Evolutionary conservation across 2,329 filamentous ascomycete genomes (phyloP).

Genomic region (Pseudogymnoascus sp.): DNA sequence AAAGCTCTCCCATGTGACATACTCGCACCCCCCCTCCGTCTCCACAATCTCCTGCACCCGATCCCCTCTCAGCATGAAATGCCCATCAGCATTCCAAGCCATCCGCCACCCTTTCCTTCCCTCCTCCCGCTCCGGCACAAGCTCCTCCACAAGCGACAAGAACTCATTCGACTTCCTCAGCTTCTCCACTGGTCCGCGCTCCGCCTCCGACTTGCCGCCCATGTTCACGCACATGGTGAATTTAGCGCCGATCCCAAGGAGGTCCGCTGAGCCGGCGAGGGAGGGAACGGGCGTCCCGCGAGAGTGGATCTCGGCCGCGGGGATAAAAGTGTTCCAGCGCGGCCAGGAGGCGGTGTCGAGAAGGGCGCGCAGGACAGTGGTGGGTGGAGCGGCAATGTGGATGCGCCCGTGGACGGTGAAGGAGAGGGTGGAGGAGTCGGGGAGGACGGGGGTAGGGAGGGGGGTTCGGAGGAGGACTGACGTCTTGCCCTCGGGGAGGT

Average conservation of each 20-base stretch:
- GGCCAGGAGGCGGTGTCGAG: conserved; percentile 20
- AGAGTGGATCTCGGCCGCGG: conserved; percentile 50
- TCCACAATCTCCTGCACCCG: conserved; percentile 40
- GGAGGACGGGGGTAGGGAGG: background rate
- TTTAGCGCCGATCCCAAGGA: conserved; percentile 11
- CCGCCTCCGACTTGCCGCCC: conserved; percentile 14
- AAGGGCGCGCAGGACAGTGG: conserved; percentile 16
- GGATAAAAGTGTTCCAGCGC: conserved; percentile 48
- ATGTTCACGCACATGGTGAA: conserved; percentile 22
- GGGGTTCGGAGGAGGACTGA: background rate
- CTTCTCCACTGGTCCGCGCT: conserved; percentile 10
- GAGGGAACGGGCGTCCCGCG: conserved; percentile 21
- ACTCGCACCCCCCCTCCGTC: conserved; percentile 33
- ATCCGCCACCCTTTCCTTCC: conserved; percentile 32
- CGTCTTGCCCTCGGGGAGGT: background rate
- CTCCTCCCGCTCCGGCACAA: conserved; percentile 16
- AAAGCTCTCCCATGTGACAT: conserved; percentile 41
- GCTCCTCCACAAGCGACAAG: background rate
- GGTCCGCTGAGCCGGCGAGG: conserved; percentile 9
- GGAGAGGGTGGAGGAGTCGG: background rate
- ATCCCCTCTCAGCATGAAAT: conserved; percentile 33
- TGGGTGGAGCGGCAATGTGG: conserved; percentile 15
- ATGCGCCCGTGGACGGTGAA: conserved; percentile 19
- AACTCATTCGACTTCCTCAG: background rate
- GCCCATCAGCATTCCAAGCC: conserved; percentile 32